Evolutionary conservation across 2,329 filamentous ascomycete species (phyloP).

Genomic region (Colletotrichum chrysophilum): DNA sequence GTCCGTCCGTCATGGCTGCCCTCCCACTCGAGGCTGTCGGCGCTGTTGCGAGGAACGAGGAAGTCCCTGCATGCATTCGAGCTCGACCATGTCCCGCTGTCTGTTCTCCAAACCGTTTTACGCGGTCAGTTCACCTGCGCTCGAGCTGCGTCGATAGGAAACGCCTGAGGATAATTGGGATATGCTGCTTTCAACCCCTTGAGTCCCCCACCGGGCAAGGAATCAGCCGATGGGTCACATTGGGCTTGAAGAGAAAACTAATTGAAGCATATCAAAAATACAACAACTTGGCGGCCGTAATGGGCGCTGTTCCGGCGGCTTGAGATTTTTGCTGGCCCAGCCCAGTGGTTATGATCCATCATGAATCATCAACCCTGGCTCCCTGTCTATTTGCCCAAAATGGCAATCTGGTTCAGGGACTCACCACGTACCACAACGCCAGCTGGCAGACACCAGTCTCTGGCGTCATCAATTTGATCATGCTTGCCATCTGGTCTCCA

Average conservation of each 20-base stretch:
- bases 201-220: background rate
- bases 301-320: background rate
- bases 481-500: conserved; percentile 1
- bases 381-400: conserved; percentile 5
- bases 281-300: background rate
- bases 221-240: background rate
- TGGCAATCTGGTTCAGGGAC: conserved; percentile 1
- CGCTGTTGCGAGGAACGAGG: background rate
- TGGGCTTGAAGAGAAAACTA: background rate
- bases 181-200: background rate
- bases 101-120: conserved; percentile 15
- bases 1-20: conserved; percentile 7
- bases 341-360: background rate
- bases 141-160: background rate
- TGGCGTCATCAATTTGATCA: conserved; percentile 14
- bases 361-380: conserved; percentile 18
- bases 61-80: conserved; percentile 17
- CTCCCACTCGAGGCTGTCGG: background rate
- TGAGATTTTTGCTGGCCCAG: background rate
- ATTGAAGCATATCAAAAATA: background rate
- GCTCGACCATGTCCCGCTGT: conserved; percentile 8
- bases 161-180: background rate
- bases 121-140: background rate
- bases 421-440: background rate
- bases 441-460: background rate